Conservation (phyloP, 768 basidiomycete genomes). For the Harrya chromipes region DNA sequence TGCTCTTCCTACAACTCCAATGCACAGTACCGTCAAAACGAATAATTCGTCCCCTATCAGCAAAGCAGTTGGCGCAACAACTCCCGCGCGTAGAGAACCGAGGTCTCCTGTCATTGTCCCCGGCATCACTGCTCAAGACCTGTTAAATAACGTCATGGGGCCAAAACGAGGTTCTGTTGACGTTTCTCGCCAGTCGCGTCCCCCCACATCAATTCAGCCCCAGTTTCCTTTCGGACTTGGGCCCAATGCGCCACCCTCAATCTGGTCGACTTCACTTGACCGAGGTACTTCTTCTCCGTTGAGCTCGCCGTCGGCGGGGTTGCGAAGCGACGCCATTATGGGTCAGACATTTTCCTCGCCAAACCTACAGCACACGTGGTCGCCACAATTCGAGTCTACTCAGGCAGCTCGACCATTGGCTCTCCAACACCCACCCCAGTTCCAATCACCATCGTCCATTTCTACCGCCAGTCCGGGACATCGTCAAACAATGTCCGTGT, state of each 20-base stretch:
- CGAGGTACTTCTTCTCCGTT: conserved; percentile 31
- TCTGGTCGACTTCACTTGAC: conserved; percentile 64
- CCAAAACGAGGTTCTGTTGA: conserved; percentile 20
- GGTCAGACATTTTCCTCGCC: conserved; percentile 13
- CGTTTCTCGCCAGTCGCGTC: conserved; percentile 11
- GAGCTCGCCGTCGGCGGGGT: conserved; percentile 7
- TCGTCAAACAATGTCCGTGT: conserved; percentile 13
- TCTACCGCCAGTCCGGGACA: conserved; percentile 11
- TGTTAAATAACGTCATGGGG: conserved; percentile 46
- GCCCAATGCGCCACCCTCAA: conserved; percentile 49
- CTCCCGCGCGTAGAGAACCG: conserved; percentile 28
- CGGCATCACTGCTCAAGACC: conserved; percentile 62
- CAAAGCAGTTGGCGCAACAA: not conserved
- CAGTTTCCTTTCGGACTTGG: conserved; percentile 54
- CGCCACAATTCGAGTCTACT: conserved; percentile 25
- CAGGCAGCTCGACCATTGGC: conserved; percentile 10
- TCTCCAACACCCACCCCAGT: conserved; percentile 10
- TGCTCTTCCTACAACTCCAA: conserved; percentile 21
- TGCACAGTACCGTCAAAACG: not conserved
- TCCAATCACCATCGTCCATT: conserved; percentile 11
- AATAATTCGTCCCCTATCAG: conserved; percentile 3
- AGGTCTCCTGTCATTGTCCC: conserved; percentile 21
- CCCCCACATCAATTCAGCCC: conserved; percentile 31
- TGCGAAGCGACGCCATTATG: conserved; percentile 13
- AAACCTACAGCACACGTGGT: conserved; percentile 17